Base-by-base conservation (phyloP, 495 filamentous ascomycete genomes). In the Penicillium macrosclerotiorum region DNA sequence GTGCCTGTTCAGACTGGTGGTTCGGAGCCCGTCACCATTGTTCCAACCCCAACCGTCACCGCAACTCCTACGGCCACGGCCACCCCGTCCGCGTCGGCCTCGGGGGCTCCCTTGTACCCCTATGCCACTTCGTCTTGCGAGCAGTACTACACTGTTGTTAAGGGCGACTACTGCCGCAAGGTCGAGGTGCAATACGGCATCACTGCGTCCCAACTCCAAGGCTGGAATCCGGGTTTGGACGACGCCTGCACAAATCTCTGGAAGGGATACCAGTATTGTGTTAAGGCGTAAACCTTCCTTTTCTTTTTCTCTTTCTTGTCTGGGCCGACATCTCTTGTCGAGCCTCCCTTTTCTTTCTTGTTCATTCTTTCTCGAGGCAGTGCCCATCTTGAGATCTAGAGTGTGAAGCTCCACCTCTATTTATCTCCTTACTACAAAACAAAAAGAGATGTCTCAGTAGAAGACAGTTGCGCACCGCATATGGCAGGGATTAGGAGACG, bases 141-240 rank as follows among this genome's bases (percentile, higher is more conserved):
- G 41, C 50, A 59, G 22, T 76, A 68, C 52, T 59, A 71, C 53
- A 54, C 67, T 22, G 69, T 76, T 8, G 18, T 42, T 13, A 17
- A 25, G 2, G 72, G 68, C 37, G 75, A 79, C 45, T 59, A 53
- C 48, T 80, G 77, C 49, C 39, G 37, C 7, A 52, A 52, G 27
- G 63, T 80, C 20, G 65, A 68, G 20, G 27, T 40, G 8, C 49
- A 51, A 18, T 37, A 43, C 7, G 62, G 60, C 17, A 60, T 69
- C 18, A 47, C 51, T 13, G 44, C 58, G 16, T 45, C 52, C n/a
- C 26, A 68, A 7, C 51, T 74, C 45, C 49, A 52, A 23, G 26
- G 34, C 42, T 71, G 61, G 62, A 78, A 78, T 51, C 52, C 67
- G 0, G 68, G 62, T 33, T 54, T 76, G 18, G 57, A 70, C 9